Conservation (phyloP, 228 moss, liverwort and hornwort genomes). For the Sphagnum magellanicum region DNA sequence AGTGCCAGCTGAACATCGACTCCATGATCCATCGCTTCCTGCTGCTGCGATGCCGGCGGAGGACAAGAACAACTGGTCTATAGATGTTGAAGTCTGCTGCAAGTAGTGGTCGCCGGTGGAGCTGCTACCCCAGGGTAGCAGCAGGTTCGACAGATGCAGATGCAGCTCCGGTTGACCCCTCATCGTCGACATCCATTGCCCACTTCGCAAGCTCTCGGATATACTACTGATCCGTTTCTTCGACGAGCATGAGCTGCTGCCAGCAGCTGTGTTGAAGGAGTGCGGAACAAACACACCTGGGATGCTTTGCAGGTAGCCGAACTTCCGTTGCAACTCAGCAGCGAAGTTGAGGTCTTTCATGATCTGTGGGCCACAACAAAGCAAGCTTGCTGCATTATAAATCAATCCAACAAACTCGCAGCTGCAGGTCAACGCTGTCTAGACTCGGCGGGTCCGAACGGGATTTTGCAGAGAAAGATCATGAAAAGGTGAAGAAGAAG, state of each 20-base stretch:
- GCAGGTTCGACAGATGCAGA: background rate
- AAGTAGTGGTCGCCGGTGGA: no score
- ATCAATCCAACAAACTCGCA: no score
- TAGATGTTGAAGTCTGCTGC: conserved; percentile 5
- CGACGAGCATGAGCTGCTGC: conserved; percentile 7
- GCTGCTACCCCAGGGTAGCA: conserved; percentile 6
- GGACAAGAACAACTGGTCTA: conserved; percentile 18
- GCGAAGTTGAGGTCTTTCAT: conserved; percentile 48
- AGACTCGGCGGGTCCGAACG: no score
- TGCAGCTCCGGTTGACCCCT: background rate
- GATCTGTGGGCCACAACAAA: conserved; percentile 29
- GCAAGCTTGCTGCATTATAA: no score
- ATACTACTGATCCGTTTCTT: conserved; percentile 16
- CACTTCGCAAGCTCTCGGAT: conserved; percentile 4
- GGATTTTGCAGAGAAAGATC: no score
- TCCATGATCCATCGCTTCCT: background rate
- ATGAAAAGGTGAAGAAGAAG: no score
- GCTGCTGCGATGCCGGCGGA: background rate
- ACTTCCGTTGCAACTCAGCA: conserved; percentile 42
- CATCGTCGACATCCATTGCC: background rate
- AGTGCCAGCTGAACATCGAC: no score
- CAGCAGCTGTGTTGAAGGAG: conserved; percentile 11
- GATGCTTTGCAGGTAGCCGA: conserved; percentile 42
- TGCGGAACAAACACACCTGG: conserved; percentile 52
- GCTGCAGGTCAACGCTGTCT: no score